These are phyloP conservation scores for Cutaneotrichosporon sp. DNA, from an alignment of 1,284 basidiomycete species.

Conservation along the genomic window DNA sequence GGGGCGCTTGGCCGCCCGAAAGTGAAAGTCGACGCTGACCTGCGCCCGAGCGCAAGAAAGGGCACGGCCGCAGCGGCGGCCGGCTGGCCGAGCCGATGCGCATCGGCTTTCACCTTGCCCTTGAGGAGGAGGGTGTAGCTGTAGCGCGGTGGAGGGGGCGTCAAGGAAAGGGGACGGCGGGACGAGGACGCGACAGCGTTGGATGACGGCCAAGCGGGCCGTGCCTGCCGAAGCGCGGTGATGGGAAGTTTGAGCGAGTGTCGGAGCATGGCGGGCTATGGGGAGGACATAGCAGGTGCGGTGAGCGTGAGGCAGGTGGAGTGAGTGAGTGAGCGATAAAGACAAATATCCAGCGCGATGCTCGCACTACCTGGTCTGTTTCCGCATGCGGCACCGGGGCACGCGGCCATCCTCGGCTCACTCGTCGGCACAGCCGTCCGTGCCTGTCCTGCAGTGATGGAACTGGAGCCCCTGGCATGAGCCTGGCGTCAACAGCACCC, in stretches of 20 bases:
- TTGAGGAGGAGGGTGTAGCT: background rate
- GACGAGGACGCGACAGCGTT: slow-evolving; percentile 13
- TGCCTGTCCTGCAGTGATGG: too few relatives aligned
- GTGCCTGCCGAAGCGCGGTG: background rate
- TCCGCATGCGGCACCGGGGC: too few relatives aligned
- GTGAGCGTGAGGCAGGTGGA: too few relatives aligned
- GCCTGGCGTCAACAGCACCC: too few relatives aligned
- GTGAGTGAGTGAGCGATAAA: background rate
- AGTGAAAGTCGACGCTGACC: background rate
- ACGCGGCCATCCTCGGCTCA: too few relatives aligned
- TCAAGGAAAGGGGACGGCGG: background rate
- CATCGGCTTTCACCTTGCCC: background rate
- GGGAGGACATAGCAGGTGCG: background rate
- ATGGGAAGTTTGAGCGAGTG: slow-evolving; percentile 1
- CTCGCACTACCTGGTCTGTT: too few relatives aligned
- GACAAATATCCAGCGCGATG: too few relatives aligned
- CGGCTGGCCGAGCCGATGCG: background rate
- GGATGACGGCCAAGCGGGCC: background rate
- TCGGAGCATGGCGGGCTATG: slow-evolving; percentile 3
- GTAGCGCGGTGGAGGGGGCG: background rate
- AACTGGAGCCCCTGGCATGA: too few relatives aligned
- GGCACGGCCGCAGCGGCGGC: background rate
- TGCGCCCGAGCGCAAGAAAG: too few relatives aligned
- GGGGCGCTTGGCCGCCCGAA: background rate
- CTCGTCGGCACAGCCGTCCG: too few relatives aligned